These are phyloP conservation scores for Solanum sejunctum DNA, from an alignment of 257 asterid species.

Conservation along the genomic window DNA sequence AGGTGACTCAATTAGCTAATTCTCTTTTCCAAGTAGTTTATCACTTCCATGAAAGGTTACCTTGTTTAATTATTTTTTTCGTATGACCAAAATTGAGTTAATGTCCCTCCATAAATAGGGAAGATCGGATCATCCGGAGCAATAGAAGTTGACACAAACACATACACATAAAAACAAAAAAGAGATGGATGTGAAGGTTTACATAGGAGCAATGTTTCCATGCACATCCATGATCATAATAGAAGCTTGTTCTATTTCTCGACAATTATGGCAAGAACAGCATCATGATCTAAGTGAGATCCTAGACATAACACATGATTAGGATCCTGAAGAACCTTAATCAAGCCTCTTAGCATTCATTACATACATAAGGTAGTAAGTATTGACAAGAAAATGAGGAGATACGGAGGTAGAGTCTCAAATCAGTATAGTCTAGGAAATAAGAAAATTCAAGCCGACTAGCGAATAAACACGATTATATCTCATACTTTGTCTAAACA, in stretches of 20 bases:
- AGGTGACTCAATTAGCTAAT: constrained; percentile 59
- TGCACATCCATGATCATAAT: constrained; percentile 45
- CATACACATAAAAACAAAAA: background rate
- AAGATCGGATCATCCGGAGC: background rate
- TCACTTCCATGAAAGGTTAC: constrained; percentile 51
- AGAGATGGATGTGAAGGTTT: constrained; percentile 16
- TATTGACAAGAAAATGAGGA: no score
- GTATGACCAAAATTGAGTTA: background rate
- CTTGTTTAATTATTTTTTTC: background rate
- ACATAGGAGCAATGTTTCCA: constrained; percentile 26
- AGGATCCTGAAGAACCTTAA: no score
- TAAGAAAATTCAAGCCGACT: no score
- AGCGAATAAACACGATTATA: no score
- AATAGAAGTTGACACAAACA: background rate
- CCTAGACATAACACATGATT: no score
- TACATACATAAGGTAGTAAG: no score
- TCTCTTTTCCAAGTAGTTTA: constrained; percentile 48
- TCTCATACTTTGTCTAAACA: no score
- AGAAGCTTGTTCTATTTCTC: constrained; percentile 43
- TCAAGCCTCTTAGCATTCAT: no score
- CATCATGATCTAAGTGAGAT: background rate
- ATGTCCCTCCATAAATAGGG: constrained; percentile 1
- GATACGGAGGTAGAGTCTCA: no score
- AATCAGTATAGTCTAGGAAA: no score
- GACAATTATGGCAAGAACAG: constrained; percentile 54